These are phyloP conservation scores for Solanum lycopersicoides DNA, from an alignment of 257 asterid species.

Conservation along the genomic window DNA sequence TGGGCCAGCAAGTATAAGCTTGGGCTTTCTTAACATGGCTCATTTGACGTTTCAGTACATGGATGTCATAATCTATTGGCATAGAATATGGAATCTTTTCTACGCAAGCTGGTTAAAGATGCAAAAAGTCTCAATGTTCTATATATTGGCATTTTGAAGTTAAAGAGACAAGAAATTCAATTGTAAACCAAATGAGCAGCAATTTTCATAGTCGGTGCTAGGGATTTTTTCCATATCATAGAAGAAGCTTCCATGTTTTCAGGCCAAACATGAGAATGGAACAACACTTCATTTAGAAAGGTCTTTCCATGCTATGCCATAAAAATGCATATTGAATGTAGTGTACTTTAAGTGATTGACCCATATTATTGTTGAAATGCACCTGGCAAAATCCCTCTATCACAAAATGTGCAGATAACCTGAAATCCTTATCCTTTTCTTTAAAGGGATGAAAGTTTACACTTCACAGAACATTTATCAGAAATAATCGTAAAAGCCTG, in stretches of 20 bases:
- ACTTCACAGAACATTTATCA: neutral
- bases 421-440: neutral
- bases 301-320: neutral
- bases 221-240: neutral
- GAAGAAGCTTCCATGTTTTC: neutral
- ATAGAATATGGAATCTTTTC: neutral
- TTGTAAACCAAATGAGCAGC: neutral
- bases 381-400: neutral
- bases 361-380: neutral
- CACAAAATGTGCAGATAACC: neutral
- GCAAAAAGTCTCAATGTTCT: neutral
- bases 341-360: neutral
- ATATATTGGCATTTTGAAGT: constrained; percentile 4
- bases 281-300: neutral
- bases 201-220: neutral
- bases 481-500: constrained; percentile 8
- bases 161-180: neutral
- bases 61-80: neutral
- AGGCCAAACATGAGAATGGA: neutral
- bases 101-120: neutral
- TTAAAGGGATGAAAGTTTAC: neutral
- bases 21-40: neutral
- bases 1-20: neutral
- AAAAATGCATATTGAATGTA: neutral
- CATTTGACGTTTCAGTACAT: neutral